These are phyloP conservation scores for Scenedesmus sp. DNA, from an alignment of 163 green algal genomes.

Conservation along the genomic window DNA sequence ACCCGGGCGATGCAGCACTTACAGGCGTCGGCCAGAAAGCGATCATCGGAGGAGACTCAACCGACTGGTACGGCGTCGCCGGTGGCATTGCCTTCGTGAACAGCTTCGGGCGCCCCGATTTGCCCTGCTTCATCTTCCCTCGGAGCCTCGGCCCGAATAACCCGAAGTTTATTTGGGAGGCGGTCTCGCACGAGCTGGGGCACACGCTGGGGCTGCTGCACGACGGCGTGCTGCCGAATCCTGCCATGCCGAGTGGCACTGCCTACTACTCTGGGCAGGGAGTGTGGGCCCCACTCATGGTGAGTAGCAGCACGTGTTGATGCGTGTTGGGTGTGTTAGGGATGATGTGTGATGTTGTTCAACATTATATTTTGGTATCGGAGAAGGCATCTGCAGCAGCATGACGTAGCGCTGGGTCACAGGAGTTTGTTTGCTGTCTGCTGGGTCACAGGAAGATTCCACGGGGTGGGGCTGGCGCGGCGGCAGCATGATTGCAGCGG, in stretches of 20 bases:
- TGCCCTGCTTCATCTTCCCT: not conserved
- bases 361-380: no score
- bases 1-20: not conserved
- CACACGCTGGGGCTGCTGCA: conserved; percentile 7
- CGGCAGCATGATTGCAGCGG: no score
- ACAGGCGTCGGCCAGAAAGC: not conserved
- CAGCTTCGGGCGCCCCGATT: not conserved
- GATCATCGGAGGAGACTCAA: not conserved
- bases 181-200: not conserved
- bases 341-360: no score
- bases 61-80: not conserved
- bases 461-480: no score
- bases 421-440: no score
- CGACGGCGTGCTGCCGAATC: not conserved
- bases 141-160: not conserved
- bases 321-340: no score
- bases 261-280: not conserved
- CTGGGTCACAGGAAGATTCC: no score
- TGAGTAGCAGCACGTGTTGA: no score
- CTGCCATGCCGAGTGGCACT: not conserved
- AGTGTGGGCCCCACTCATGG: not conserved
- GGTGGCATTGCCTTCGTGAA: not conserved
- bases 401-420: not conserved
- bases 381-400: not conserved
- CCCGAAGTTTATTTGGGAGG: conserved; percentile 12